Percentiles rank a stretch among this genome's conserved stretches.
These are phyloP conservation scores for Eutrema heterophyllum DNA, from an alignment of 345 rosid genomes.

Conservation along the genomic window DNA sequence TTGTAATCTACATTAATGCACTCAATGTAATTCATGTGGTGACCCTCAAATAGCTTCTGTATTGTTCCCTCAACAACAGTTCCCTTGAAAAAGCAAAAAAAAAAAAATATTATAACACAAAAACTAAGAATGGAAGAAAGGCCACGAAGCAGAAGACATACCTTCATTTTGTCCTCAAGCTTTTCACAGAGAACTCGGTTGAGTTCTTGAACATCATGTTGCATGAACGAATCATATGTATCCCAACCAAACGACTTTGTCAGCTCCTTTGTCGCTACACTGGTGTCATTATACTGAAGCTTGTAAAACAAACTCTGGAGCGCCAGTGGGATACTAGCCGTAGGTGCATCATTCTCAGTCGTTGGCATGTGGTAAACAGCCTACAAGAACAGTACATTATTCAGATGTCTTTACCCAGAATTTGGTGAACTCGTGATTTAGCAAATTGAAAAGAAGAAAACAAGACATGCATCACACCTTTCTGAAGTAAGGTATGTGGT, in stretches of 20 bases:
- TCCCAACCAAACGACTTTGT: conserved; percentile 99
- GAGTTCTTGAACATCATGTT: conserved; percentile 98
- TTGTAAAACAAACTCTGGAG: conserved; percentile 93
- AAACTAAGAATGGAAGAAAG: neutral
- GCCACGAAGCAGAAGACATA: conserved; percentile 25
- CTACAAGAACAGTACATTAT: conserved; percentile 37
- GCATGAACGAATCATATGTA: conserved; percentile 97
- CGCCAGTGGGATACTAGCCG: conserved; percentile 96
- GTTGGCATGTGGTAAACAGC: conserved; percentile 99
- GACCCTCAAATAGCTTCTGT: conserved; percentile 95
- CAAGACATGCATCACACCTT: conserved; percentile 47
- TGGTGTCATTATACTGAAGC: conserved; percentile 88
- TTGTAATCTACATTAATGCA: conserved; percentile 96
- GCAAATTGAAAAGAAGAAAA: conserved; percentile 4
- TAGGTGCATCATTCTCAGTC: conserved; percentile 91
- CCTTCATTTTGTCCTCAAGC: conserved; percentile 99
- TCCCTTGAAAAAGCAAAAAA: conserved; percentile 44
- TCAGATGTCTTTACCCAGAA: conserved; percentile 13
- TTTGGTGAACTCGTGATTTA: neutral
- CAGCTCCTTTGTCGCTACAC: conserved; percentile 91
- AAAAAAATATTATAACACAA: conserved; percentile 11
- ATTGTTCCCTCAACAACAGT: conserved; percentile 99
- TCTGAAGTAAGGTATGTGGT: conserved; percentile 90
- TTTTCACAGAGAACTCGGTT: conserved; percentile 91
- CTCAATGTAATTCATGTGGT: conserved; percentile 96